These are phyloP conservation scores for Saccharomycopsis guyanensis DNA, from an alignment of 805 yeast genomes.

Conservation along the genomic window DNA sequence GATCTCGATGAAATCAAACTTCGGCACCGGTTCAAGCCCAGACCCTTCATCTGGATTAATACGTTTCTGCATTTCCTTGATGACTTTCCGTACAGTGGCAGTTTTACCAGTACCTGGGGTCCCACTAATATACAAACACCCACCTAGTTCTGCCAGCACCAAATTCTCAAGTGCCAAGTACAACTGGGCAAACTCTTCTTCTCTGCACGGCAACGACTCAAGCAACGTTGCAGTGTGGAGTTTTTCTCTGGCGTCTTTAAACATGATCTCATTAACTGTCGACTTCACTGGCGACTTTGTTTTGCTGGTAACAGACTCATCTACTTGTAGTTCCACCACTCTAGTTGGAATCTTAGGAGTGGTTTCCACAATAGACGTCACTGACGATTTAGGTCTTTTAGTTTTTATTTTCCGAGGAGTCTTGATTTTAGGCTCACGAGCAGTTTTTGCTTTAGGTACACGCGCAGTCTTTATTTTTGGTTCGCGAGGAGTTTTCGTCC, in stretches of 20 bases:
- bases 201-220: constrained; percentile 65
- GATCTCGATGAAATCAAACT: constrained; percentile 74
- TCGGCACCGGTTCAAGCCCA: constrained; percentile 24
- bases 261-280: constrained; percentile 25
- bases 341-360: constrained; percentile 16
- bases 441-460: too few species aligned
- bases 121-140: constrained; percentile 87
- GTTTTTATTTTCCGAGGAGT: neutral
- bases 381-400: neutral
- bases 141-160: constrained; percentile 61
- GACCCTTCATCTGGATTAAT: constrained; percentile 1
- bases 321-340: constrained; percentile 9
- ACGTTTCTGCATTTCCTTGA: constrained; percentile 51
- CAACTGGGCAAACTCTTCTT: constrained; percentile 66
- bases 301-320: constrained; percentile 10
- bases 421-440: neutral
- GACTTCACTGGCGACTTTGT: constrained; percentile 22
- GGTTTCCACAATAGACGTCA: neutral
- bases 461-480: too few species aligned
- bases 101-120: constrained; percentile 99
- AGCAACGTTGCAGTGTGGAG: constrained; percentile 34
- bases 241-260: constrained; percentile 32
- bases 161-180: constrained; percentile 66
- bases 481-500: neutral
- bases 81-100: constrained; percentile 82